Conservation (phyloP, 768 basidiomycete species). For the Ramaria sp. region DNA sequence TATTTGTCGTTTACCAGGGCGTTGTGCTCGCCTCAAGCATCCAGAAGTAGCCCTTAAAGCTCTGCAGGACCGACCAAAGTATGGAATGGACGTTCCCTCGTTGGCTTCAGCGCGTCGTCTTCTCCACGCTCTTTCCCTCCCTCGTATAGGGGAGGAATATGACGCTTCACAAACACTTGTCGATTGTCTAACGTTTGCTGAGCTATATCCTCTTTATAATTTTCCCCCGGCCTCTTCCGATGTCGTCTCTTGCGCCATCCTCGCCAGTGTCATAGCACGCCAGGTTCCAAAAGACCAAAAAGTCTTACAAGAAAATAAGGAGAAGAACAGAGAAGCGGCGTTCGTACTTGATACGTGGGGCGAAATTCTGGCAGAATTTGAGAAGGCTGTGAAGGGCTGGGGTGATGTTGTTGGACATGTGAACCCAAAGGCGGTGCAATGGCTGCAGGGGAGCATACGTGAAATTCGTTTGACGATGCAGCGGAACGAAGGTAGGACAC, state of each 20-base stretch:
- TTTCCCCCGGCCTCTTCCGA: slow-evolving; percentile 46
- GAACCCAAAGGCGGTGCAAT: neutral
- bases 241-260: slow-evolving; percentile 43
- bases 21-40: slow-evolving; percentile 47
- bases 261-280: slow-evolving; percentile 27
- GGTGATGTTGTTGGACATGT: neutral
- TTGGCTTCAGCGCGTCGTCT: slow-evolving; percentile 43
- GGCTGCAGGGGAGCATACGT: neutral
- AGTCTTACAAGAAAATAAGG: neutral
- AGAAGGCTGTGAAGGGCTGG: neutral
- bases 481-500: neutral
- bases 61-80: slow-evolving; percentile 52
- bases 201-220: slow-evolving; percentile 43
- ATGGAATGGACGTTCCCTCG: slow-evolving; percentile 39
- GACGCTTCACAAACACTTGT: slow-evolving; percentile 31
- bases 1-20: slow-evolving; percentile 29
- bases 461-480: neutral
- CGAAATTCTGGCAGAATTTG: neutral
- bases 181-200: slow-evolving; percentile 36
- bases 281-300: neutral
- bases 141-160: neutral
- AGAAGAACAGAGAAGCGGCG: neutral
- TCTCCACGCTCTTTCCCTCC: slow-evolving; percentile 34
- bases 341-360: neutral
- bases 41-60: slow-evolving; percentile 47